phyloP scores from a whole-genome alignment of 345 rosid species.

The Citrus glauca region DNA sequence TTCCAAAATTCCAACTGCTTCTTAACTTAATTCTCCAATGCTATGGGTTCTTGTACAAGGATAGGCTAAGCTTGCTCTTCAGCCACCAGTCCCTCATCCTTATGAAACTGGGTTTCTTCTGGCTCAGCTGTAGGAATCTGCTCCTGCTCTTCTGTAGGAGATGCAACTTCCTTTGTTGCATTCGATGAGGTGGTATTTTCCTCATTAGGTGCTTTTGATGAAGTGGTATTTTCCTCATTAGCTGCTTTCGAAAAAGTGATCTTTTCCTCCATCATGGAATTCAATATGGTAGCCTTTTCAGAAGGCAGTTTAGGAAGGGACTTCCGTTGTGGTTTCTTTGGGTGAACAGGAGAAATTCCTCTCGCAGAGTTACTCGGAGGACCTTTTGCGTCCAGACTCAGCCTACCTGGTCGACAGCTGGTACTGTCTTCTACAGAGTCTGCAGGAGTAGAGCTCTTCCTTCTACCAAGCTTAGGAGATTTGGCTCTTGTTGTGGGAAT shows the following conservation, averaged over 20 bases:
- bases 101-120: slow-evolving; percentile 26
- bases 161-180: slow-evolving; percentile 23
- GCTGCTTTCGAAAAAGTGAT: slow-evolving; percentile 11
- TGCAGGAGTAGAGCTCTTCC: slow-evolving; percentile 40
- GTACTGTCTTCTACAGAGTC: slow-evolving; percentile 51
- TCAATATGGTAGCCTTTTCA: slow-evolving; percentile 50
- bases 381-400: slow-evolving; percentile 71
- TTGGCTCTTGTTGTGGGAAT: slow-evolving; percentile 92
- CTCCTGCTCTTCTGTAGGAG: slow-evolving; percentile 30
- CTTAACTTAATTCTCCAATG: slow-evolving; percentile 30
- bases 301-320: slow-evolving; percentile 94
- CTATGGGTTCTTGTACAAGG: slow-evolving; percentile 34
- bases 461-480: slow-evolving; percentile 97
- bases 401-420: slow-evolving; percentile 33
- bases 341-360: slow-evolving; percentile 40
- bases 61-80: slow-evolving; percentile 38
- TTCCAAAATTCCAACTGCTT: slow-evolving; percentile 5
- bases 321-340: slow-evolving; percentile 66
- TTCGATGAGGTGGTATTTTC: slow-evolving; percentile 2
- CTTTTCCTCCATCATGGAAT: slow-evolving; percentile 18
- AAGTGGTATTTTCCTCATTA: slow-evolving; percentile 14
- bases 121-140: slow-evolving; percentile 18
- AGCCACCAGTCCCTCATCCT: slow-evolving; percentile 19
- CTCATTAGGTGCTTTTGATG: slow-evolving; percentile 19
- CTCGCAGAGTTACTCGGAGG: slow-evolving; percentile 37